These are phyloP conservation scores for Tetracentron sinense DNA, from an alignment of 164 flowering plant species.

Conservation along the genomic window DNA sequence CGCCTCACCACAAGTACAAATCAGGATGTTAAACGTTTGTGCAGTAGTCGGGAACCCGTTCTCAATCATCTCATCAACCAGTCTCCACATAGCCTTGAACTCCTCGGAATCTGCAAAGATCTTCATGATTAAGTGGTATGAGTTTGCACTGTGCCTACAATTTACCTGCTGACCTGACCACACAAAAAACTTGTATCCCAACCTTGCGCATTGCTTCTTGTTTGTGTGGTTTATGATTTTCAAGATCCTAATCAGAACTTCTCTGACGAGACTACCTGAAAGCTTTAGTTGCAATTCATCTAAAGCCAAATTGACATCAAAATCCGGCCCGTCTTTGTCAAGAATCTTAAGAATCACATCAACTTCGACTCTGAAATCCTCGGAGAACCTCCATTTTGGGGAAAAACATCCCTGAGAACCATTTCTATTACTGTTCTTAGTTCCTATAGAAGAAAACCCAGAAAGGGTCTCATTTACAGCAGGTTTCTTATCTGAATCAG, in stretches of 20 bases:
- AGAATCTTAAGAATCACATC: constrained; percentile 48
- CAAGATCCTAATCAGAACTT: constrained; percentile 62
- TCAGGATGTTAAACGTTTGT: constrained; percentile 68
- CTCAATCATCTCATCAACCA: constrained; percentile 80
- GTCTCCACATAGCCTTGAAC: constrained; percentile 75
- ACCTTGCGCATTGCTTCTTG: constrained; percentile 50
- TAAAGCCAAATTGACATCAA: constrained; percentile 52
- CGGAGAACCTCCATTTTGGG: constrained; percentile 25
- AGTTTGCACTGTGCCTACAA: constrained; percentile 54
- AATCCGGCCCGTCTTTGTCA: constrained; percentile 66
- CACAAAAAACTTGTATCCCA: constrained; percentile 73
- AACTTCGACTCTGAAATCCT: constrained; percentile 36
- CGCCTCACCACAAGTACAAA: constrained; percentile 76
- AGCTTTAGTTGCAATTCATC: constrained; percentile 42
- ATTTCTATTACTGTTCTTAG: constrained; percentile 7
- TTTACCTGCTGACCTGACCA: constrained; percentile 68
- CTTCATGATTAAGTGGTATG: constrained; percentile 73
- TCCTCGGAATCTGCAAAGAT: constrained; percentile 74
- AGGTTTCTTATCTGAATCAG: not conserved
- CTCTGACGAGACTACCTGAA: constrained; percentile 57
- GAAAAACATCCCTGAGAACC: constrained; percentile 10
- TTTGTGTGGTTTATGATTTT: constrained; percentile 32
- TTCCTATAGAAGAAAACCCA: not conserved
- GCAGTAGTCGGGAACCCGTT: constrained; percentile 68
- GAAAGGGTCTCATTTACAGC: not conserved